A percentile compares a stretch with the other conserved stretches of the same genome.
These are phyloP conservation scores for Inga leiocalycina DNA, from an alignment of 306 rosid species.

Conservation along the genomic window DNA sequence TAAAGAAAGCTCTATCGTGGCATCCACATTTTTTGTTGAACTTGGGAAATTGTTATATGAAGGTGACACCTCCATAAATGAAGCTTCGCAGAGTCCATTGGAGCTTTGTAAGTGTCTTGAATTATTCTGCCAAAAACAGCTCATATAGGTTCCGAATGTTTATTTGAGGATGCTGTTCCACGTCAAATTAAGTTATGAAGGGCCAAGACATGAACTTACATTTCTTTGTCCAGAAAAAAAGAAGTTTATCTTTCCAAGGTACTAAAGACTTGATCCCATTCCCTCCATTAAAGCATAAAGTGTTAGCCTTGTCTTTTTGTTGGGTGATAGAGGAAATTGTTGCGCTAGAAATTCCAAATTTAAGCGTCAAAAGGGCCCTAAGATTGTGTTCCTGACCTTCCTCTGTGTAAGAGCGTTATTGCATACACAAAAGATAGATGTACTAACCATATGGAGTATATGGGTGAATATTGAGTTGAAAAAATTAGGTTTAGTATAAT, in stretches of 20 bases:
- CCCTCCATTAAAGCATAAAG: no score
- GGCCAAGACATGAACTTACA: conserved; percentile 47
- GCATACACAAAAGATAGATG: background rate
- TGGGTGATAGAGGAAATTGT: background rate
- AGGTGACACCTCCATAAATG: conserved; percentile 35
- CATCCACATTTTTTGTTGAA: conserved; percentile 57
- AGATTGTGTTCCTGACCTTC: background rate
- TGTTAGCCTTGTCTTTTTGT: no score
- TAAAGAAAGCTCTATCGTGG: conserved; percentile 38
- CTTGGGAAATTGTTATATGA: conserved; percentile 49
- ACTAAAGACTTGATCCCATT: no score
- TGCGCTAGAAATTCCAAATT: background rate
- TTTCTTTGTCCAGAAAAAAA: no score
- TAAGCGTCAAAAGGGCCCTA: background rate
- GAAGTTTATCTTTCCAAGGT: no score
- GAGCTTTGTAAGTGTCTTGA: conserved; percentile 43
- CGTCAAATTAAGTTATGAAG: conserved; percentile 44
- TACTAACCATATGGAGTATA: background rate
- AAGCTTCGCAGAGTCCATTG: conserved; percentile 40
- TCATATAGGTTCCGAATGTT: conserved; percentile 64
- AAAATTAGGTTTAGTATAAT: no score
- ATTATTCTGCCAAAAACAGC: conserved; percentile 56
- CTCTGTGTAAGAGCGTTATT: no score
- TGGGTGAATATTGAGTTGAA: background rate
- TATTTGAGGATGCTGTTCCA: conserved; percentile 47